Conservation (phyloP, 495 filamentous ascomycete species). For the Acidomyces sp. region DNA sequence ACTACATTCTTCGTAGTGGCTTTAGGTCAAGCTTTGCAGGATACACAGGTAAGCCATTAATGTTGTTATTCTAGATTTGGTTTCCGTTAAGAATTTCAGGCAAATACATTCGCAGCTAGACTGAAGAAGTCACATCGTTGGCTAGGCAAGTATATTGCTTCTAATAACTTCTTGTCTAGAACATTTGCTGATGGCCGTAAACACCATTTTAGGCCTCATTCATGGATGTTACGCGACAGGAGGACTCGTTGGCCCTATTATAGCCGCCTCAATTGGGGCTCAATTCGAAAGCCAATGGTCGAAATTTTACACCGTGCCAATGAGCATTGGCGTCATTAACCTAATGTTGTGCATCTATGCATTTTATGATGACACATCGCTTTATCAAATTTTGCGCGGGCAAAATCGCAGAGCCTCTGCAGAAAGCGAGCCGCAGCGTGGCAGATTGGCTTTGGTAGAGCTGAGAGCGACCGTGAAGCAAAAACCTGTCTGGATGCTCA, state of each 20-base stretch:
- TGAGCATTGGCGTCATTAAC: slow-evolving; percentile 33
- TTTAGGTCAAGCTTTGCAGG: slow-evolving; percentile 40
- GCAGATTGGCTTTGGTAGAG: slow-evolving; percentile 4
- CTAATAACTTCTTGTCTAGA: too few relatives aligned
- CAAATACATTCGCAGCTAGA: too few relatives aligned
- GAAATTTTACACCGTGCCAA: slow-evolving; percentile 34
- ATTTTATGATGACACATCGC: slow-evolving; percentile 11
- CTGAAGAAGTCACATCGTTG: slow-evolving; percentile 38
- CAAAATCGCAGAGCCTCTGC: slow-evolving; percentile 1
- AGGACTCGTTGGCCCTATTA: slow-evolving; percentile 38
- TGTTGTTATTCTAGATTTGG: too few relatives aligned
- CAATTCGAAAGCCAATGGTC: slow-evolving; percentile 26
- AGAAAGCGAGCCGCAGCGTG: too few relatives aligned
- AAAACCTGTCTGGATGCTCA: slow-evolving; percentile 13
- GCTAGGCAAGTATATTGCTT: too few relatives aligned
- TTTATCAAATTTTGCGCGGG: not conserved
- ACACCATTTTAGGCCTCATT: too few relatives aligned
- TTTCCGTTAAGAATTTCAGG: too few relatives aligned
- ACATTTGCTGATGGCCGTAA: too few relatives aligned
- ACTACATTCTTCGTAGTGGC: slow-evolving; percentile 37
- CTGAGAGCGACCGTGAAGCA: slow-evolving; percentile 13
- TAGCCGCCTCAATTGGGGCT: slow-evolving; percentile 35
- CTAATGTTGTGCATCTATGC: slow-evolving; percentile 18
- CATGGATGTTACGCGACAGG: slow-evolving; percentile 44
- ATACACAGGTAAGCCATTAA: slow-evolving; percentile 43